A percentile compares a stretch with the other conserved stretches of the same genome.
phyloP scores from a whole-genome alignment of 192 early-diverging fungal species.

The Podila clonocystis region DNA sequence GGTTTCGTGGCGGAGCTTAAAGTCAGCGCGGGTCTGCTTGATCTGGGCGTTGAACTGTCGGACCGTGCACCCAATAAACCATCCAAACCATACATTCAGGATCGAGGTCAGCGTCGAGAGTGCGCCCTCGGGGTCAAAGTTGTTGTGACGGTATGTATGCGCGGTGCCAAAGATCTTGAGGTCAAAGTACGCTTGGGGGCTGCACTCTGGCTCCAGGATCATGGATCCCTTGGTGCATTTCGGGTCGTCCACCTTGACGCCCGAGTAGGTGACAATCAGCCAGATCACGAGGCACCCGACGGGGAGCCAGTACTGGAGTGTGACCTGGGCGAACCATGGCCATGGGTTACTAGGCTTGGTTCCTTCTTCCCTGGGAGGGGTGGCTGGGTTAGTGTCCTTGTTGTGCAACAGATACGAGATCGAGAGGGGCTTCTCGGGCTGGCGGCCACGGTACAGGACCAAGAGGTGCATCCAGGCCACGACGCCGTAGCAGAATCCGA shows the following conservation, averaged over 20 bases:
- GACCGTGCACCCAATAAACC: constrained; percentile 54
- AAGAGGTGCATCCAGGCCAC: constrained; percentile 42
- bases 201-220: constrained; percentile 54
- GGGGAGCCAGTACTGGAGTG: constrained; percentile 31
- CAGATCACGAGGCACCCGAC: constrained; percentile 22
- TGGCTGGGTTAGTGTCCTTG: background rate
- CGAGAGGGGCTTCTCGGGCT: constrained; percentile 26
- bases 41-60: constrained; percentile 31
- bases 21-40: constrained; percentile 21
- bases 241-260: constrained; percentile 24
- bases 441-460: constrained; percentile 23
- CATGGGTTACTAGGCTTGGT: background rate
- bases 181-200: constrained; percentile 60
- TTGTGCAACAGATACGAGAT: constrained; percentile 8
- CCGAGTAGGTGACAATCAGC: constrained; percentile 38
- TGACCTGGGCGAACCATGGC: constrained; percentile 40
- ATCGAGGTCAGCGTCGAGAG: constrained; percentile 63
- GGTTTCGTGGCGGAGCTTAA: constrained; percentile 20
- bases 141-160: constrained; percentile 51
- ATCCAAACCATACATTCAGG: constrained; percentile 59
- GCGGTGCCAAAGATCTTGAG: constrained; percentile 46
- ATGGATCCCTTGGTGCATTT: constrained; percentile 21
- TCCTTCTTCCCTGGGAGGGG: background rate
- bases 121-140: constrained; percentile 64
- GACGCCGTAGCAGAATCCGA: constrained; percentile 59